phyloP scores from a whole-genome alignment of 345 rosid genomes.

The Linum lewisii region DNA sequence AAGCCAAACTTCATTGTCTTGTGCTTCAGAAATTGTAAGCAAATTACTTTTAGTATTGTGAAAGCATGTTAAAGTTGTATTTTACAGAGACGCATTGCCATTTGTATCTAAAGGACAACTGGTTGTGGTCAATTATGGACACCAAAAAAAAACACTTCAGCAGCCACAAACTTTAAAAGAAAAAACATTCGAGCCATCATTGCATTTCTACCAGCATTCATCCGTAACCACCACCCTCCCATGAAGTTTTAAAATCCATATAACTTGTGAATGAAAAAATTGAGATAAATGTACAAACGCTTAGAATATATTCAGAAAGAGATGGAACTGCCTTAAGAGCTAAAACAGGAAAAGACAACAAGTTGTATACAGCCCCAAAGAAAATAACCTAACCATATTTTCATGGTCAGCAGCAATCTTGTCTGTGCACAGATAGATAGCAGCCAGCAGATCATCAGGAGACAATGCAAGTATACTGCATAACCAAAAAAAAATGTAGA shows the following conservation, averaged over 20 bases:
- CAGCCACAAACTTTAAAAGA: not conserved
- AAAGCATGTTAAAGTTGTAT: not conserved
- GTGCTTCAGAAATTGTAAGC: not conserved
- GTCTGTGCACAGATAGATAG: conserved; percentile 78
- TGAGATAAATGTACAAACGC: not conserved
- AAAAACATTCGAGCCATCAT: not conserved
- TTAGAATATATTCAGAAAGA: not conserved
- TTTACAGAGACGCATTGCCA: not conserved
- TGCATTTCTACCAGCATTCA: not conserved
- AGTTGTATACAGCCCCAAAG: not conserved
- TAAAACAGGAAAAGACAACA: not conserved
- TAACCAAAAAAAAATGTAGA: conserved; percentile 12
- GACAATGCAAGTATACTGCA: conserved; percentile 80
- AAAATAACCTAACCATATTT: conserved; percentile 43
- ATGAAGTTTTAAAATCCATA: not conserved
- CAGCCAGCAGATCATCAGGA: conserved; percentile 77
- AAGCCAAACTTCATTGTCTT: not conserved
- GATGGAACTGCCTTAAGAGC: not conserved
- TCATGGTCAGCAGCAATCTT: conserved; percentile 84
- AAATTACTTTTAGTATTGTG: not conserved
- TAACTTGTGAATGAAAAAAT: not conserved
- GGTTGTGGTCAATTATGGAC: not conserved
- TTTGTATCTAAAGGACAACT: not conserved
- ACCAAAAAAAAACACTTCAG: not conserved
- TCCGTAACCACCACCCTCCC: not conserved